phyloP scores from a whole-genome alignment of 2,329 filamentous ascomycete species.

The Domatiomyces catenatus region DNA sequence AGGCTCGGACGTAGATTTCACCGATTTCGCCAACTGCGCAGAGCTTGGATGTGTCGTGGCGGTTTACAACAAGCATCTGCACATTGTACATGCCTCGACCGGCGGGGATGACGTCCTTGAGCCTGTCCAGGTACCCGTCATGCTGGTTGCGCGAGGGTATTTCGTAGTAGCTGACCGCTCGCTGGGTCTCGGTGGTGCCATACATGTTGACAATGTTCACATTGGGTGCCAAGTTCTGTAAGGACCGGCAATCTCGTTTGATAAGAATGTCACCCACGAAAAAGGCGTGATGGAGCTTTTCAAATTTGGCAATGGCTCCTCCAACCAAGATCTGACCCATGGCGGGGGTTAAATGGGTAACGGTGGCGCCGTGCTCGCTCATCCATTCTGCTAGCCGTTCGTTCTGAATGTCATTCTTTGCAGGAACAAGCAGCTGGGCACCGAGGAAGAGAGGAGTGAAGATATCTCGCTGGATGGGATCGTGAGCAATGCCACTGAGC shows the following conservation, averaged over 20 bases:
- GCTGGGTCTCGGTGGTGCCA: constrained; percentile 71
- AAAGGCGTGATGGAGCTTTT: constrained; percentile 61
- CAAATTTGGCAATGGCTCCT: constrained; percentile 61
- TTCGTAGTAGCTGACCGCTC: constrained; percentile 70
- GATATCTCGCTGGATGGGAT: constrained; percentile 52
- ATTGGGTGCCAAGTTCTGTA: constrained; percentile 64
- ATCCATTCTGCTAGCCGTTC: constrained; percentile 85
- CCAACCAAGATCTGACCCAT: constrained; percentile 95
- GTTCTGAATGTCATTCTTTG: constrained; percentile 70
- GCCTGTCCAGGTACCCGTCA: constrained; percentile 45
- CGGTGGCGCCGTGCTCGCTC: constrained; percentile 54
- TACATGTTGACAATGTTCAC: constrained; percentile 72
- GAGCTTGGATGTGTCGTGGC: constrained; percentile 48
- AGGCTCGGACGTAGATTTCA: constrained; percentile 70
- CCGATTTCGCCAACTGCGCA: constrained; percentile 71
- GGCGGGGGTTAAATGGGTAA: constrained; percentile 81
- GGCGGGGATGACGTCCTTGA: constrained; percentile 65
- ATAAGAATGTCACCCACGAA: constrained; percentile 87
- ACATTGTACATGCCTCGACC: constrained; percentile 80
- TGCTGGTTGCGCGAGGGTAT: constrained; percentile 52
- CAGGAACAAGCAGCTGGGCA: constrained; percentile 61
- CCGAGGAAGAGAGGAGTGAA: constrained; percentile 83
- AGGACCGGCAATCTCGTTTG: constrained; percentile 59
- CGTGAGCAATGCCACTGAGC: constrained; percentile 63
- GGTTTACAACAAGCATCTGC: constrained; percentile 70